Evolutionary conservation across 805 yeast genomes (phyloP), one percentile per base, ranked within the genome.

Genomic region (Wickerhamiella qilinensis): DNA sequence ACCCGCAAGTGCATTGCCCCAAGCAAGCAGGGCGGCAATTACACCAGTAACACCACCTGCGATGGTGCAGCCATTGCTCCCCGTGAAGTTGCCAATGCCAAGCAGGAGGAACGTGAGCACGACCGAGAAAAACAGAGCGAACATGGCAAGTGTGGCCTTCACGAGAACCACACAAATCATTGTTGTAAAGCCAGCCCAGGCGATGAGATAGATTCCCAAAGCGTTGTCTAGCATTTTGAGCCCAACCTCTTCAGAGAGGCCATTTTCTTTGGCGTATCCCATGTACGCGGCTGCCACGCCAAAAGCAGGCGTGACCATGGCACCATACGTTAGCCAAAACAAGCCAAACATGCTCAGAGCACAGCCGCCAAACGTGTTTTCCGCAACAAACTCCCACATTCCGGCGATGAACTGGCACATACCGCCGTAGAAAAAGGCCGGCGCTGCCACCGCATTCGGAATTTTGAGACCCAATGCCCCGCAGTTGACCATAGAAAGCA

Each of bases 11-110:
- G 78, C 73, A 45, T 75, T 75, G 52, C 71, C 73, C 69, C 73
- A 75, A n/a, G 76, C 82, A 36, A 67, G 47, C 38, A 69, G 57
- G 2, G 77, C 65, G 19, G 77, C 64, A 24, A 75, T 46, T 24
- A 75, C 56, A 22, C 83, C 83, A 35, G 73, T 53, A 29, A 66
- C 68, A 41, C 84, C 84, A 43, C 77, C 82, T 17, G 77, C 81
- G 53, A 60, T 64, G 12, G 62, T 56, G 32, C 64, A 56, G 21
- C 59, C 59, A 19, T 47, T 51, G 16, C 55, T 59, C 16, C 64
- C 65, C 2, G 68, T 48, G 40, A 75, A 65, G 12, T 24, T 24
- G 27, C 11, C 8, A 24, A 24, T 24, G 12, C 11, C 27, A 24
- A 24, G 27, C 27, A 24, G 11, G 12, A 24, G 27, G 27, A 24